Conservation (phyloP, 1,284 basidiomycete species). For the Amylostereum areolatum region DNA sequence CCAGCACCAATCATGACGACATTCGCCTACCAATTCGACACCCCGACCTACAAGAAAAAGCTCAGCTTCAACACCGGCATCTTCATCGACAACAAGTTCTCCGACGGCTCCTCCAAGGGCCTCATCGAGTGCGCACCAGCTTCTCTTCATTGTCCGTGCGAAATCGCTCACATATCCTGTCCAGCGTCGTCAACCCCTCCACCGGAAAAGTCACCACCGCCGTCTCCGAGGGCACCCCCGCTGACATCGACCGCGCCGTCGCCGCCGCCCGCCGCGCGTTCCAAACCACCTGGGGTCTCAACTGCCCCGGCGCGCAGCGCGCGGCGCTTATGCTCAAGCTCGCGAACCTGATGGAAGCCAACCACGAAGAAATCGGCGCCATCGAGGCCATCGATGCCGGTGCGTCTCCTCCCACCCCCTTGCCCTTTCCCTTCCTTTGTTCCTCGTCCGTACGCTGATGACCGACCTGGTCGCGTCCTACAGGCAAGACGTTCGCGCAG, state of each 20-base stretch:
- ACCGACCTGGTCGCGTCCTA: not conserved
- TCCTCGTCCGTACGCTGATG: constrained; percentile 18
- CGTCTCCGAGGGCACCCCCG: constrained; percentile 61
- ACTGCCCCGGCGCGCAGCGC: constrained; percentile 57
- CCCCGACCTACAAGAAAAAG: constrained; percentile 64
- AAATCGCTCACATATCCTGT: constrained; percentile 2
- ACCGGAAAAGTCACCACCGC: constrained; percentile 67
- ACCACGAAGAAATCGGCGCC: constrained; percentile 69
- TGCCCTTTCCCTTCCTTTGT: not conserved
- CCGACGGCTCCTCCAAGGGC: constrained; percentile 57
- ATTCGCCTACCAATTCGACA: constrained; percentile 59
- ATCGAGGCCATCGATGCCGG: constrained; percentile 70
- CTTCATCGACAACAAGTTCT: constrained; percentile 81
- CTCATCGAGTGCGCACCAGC: constrained; percentile 57
- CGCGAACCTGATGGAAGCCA: constrained; percentile 66
- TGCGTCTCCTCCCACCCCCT: constrained; percentile 4
- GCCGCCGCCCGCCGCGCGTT: constrained; percentile 74
- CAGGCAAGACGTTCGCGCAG: constrained; percentile 72
- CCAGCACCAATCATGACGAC: constrained; percentile 26
- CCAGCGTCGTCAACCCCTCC: constrained; percentile 76
- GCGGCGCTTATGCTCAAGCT: constrained; percentile 65
- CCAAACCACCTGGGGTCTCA: constrained; percentile 70
- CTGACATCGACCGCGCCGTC: constrained; percentile 77
- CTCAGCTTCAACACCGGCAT: constrained; percentile 68
- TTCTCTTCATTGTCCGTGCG: not conserved